These are phyloP conservation scores for Colletotrichum salicis DNA, from an alignment of 2,329 filamentous ascomycete species.

Conservation along the genomic window DNA sequence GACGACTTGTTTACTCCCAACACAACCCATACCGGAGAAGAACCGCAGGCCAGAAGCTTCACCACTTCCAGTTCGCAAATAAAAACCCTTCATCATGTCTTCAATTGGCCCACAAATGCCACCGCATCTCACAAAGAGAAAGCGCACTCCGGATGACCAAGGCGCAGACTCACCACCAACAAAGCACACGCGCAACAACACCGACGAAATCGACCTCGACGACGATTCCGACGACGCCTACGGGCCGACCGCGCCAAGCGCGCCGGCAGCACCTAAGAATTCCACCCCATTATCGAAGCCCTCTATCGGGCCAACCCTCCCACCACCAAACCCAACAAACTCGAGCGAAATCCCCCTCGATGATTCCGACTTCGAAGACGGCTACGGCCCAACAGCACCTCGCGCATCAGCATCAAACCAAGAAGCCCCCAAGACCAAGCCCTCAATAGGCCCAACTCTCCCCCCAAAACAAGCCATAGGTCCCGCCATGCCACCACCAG, in stretches of 20 bases:
- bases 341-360: slow-evolving; percentile 54
- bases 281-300: slow-evolving; percentile 27
- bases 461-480: slow-evolving; percentile 50
- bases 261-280: slow-evolving; percentile 18
- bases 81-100: slow-evolving; percentile 62
- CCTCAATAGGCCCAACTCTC: slow-evolving; percentile 42
- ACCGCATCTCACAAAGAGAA: slow-evolving; percentile 72
- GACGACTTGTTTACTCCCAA: not conserved
- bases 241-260: slow-evolving; percentile 49
- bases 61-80: not conserved
- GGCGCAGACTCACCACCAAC: slow-evolving; percentile 52
- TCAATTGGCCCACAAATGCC: slow-evolving; percentile 78
- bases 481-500: slow-evolving; percentile 55
- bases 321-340: slow-evolving; percentile 43
- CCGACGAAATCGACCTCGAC: slow-evolving; percentile 59
- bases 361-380: slow-evolving; percentile 47
- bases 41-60: not conserved
- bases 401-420: slow-evolving; percentile 35
- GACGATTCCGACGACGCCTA: slow-evolving; percentile 54
- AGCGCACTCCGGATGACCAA: slow-evolving; percentile 61
- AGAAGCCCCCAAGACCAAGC: slow-evolving; percentile 30
- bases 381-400: slow-evolving; percentile 42
- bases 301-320: slow-evolving; percentile 41
- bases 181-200: slow-evolving; percentile 66
- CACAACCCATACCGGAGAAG: not conserved